phyloP scores from a whole-genome alignment of 176 grass and related monocot species.

The Aegilops umbellulata region DNA sequence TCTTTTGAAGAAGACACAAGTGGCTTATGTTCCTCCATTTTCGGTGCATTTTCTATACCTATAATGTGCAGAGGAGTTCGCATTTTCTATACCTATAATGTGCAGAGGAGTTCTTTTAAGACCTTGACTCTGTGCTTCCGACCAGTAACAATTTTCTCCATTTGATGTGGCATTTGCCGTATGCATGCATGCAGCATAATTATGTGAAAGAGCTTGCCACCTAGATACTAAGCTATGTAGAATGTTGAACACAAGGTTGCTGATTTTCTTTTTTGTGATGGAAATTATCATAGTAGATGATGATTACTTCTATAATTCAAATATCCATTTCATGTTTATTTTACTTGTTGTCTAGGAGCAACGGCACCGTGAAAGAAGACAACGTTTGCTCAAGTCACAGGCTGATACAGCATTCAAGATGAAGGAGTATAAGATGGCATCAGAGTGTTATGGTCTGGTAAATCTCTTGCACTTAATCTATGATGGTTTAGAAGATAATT shows the following conservation, averaged over 20 bases:
- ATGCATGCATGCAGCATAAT: not conserved
- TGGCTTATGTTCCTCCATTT: not conserved
- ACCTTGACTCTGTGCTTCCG: not conserved
- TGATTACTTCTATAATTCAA: not conserved
- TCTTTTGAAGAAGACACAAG: not conserved
- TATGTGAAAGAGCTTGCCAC: not conserved
- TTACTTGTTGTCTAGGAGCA: conserved; percentile 14
- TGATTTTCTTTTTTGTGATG: not conserved
- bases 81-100: not conserved
- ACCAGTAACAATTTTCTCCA: not conserved
- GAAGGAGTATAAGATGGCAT: conserved; percentile 25
- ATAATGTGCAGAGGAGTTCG: not conserved
- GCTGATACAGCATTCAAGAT: conserved; percentile 7
- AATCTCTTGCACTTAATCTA: conserved; percentile 4
- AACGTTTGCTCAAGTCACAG: not conserved
- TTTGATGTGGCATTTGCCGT: not conserved
- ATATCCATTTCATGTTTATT: not conserved
- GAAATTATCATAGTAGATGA: conserved; percentile 9
- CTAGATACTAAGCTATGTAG: not conserved
- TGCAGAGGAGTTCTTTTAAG: not conserved
- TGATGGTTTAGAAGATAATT: not conserved
- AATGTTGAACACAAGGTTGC: not conserved
- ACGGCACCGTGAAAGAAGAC: not conserved
- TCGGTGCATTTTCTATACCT: not conserved
- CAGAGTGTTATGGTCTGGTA: not conserved